Percentiles rank a stretch among this genome's conserved stretches.
These are phyloP conservation scores for Entonaema liquescens DNA, from an alignment of 495 filamentous ascomycete genomes.

Conservation along the genomic window DNA sequence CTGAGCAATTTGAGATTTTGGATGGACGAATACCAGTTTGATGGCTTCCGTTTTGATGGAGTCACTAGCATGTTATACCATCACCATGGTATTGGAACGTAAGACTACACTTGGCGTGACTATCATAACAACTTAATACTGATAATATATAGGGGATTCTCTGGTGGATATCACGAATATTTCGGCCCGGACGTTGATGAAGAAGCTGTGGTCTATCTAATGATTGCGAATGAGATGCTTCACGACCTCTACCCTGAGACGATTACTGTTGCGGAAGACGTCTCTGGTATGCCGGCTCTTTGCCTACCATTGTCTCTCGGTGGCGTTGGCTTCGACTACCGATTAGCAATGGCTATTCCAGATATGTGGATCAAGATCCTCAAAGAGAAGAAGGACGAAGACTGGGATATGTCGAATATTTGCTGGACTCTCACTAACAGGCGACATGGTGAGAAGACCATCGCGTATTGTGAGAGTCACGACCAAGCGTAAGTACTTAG, in stretches of 20 bases:
- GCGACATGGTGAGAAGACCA: constrained; percentile 96
- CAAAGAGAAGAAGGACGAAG: constrained; percentile 89
- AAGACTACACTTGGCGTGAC: constrained; percentile 54
- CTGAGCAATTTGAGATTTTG: constrained; percentile 96
- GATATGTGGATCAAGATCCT: constrained; percentile 99
- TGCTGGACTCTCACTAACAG: constrained; percentile 89
- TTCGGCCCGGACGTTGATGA: constrained; percentile 93
- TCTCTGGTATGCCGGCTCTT: constrained; percentile 96
- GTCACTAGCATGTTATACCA: constrained; percentile 97
- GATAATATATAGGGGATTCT: constrained; percentile 76
- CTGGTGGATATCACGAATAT: constrained; percentile 98
- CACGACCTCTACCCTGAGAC: constrained; percentile 84
- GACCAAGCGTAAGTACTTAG: constrained; percentile 87
- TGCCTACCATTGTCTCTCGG: constrained; percentile 86
- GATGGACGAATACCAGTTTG: constrained; percentile 98
- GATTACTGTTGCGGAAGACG: constrained; percentile 95
- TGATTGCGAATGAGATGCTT: constrained; percentile 96
- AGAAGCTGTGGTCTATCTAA: constrained; percentile 93
- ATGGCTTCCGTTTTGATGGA: constrained; percentile 97
- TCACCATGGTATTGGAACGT: constrained; percentile 98
- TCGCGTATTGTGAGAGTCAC: constrained; percentile 96
- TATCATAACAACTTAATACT: constrained; percentile 2
- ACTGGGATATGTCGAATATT: constrained; percentile 92
- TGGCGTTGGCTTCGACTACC: constrained; percentile 95
- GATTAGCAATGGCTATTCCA: constrained; percentile 96